phyloP scores from a whole-genome alignment of 805 yeast genomes.

The Kluyveromyces nonfermentans region DNA sequence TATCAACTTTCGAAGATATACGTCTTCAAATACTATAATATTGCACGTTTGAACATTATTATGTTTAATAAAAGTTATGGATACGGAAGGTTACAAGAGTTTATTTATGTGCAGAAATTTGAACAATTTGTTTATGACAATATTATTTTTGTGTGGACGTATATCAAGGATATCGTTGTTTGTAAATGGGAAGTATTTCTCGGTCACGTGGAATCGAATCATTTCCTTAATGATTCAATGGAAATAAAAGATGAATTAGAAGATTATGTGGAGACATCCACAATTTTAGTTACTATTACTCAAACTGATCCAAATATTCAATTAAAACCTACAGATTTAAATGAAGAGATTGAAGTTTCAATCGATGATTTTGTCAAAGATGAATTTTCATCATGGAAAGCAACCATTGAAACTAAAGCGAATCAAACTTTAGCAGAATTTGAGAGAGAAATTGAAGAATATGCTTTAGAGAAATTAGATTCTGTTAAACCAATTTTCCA shows the following conservation, averaged over 20 bases:
- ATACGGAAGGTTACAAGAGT: neutral
- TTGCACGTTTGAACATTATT: neutral
- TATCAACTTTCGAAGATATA: neutral
- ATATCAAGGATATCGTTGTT: neutral
- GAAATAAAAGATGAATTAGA: slow-evolving; percentile 4
- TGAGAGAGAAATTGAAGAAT: slow-evolving; percentile 27
- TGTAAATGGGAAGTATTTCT: neutral
- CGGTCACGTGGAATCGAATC: neutral
- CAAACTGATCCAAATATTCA: slow-evolving; percentile 6
- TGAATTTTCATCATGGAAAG: slow-evolving; percentile 31
- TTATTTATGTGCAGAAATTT: neutral
- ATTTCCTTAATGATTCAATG: too few relatives aligned
- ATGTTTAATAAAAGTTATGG: neutral
- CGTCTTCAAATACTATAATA: neutral
- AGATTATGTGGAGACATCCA: slow-evolving; percentile 10
- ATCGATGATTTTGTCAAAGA: slow-evolving; percentile 24
- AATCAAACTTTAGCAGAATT: slow-evolving; percentile 33
- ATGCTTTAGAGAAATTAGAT: slow-evolving; percentile 22
- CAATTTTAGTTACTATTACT: slow-evolving; percentile 14
- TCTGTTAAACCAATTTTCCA: slow-evolving; percentile 27
- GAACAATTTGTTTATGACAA: neutral
- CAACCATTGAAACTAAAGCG: slow-evolving; percentile 31
- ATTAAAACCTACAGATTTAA: slow-evolving; percentile 7
- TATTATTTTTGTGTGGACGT: neutral
- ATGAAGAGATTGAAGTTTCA: slow-evolving; percentile 9